These are phyloP conservation scores for Metarhizium robertsii DNA, from an alignment of 2,329 filamentous ascomycete species.

Conservation along the genomic window DNA sequence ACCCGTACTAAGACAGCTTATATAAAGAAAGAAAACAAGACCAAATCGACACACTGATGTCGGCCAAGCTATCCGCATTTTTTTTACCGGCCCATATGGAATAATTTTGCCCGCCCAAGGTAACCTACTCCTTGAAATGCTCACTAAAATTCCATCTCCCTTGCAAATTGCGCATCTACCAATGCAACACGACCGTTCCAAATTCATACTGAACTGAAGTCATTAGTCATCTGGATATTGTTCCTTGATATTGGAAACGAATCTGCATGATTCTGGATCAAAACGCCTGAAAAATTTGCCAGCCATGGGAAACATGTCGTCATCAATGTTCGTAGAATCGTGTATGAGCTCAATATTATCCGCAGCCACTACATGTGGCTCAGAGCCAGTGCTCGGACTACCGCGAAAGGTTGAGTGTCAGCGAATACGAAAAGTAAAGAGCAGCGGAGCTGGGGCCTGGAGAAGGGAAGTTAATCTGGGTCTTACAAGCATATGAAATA, in stretches of 20 bases:
- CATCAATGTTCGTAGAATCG: conserved; percentile 36
- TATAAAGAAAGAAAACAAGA: neutral
- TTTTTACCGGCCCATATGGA: neutral
- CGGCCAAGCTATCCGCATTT: neutral
- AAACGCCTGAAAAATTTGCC: conserved; percentile 87
- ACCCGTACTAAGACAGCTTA: neutral
- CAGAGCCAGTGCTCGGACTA: conserved; percentile 23
- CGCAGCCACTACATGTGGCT: conserved; percentile 41
- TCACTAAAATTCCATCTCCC: neutral
- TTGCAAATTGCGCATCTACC: neutral
- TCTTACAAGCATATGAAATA: conserved; percentile 78
- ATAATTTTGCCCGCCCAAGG: neutral
- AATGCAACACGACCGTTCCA: neutral
- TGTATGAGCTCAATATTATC: conserved; percentile 65
- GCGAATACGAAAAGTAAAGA: neutral
- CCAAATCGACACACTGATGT: neutral
- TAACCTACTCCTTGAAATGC: neutral
- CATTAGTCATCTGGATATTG: conserved; percentile 76
- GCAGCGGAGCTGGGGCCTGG: neutral
- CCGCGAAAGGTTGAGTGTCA: neutral
- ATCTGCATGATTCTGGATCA: conserved; percentile 54
- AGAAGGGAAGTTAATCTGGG: neutral
- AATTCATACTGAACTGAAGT: neutral
- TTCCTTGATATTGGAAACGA: conserved; percentile 73
- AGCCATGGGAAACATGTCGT: conserved; percentile 56